A percentile compares a stretch with the other conserved stretches of the same genome.
These are phyloP conservation scores for Paecilomyces sp. DNA, from an alignment of 2,329 filamentous ascomycete genomes.

Conservation along the genomic window DNA sequence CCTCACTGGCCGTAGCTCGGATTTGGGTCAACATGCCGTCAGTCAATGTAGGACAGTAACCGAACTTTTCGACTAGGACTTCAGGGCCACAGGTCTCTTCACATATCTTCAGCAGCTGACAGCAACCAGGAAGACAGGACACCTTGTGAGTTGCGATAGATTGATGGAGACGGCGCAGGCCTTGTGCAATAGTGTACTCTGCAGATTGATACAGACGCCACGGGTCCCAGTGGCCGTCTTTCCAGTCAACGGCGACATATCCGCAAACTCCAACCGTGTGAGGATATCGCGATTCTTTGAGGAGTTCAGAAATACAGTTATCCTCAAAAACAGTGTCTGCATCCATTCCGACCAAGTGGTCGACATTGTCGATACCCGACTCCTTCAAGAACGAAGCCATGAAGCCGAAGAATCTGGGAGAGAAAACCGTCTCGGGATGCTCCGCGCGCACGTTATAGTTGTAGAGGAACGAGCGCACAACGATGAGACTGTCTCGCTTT, in stretches of 20 bases:
- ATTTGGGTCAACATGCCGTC: background rate
- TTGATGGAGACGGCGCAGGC: background rate
- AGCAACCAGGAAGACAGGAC: background rate
- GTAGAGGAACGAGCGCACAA: background rate
- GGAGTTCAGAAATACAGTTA: background rate
- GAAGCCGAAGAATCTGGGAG: background rate
- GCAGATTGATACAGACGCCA: background rate
- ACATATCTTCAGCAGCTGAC: background rate
- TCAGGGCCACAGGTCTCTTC: background rate
- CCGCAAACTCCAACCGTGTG: background rate
- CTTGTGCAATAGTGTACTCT: background rate
- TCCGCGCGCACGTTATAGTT: background rate
- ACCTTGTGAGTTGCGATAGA: background rate
- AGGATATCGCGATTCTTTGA: background rate
- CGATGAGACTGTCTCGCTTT: background rate
- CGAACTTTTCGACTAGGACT: background rate
- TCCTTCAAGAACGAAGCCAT: background rate
- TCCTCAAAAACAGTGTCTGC: background rate
- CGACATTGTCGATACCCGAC: background rate
- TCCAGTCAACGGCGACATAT: background rate
- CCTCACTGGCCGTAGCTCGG: background rate
- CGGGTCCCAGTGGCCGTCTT: background rate
- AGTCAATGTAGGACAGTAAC: background rate
- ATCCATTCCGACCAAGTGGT: background rate
- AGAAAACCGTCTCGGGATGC: background rate